These are phyloP conservation scores for Xylariaceae sp. DNA, from an alignment of 2,329 filamentous ascomycete genomes.

Conservation along the genomic window DNA sequence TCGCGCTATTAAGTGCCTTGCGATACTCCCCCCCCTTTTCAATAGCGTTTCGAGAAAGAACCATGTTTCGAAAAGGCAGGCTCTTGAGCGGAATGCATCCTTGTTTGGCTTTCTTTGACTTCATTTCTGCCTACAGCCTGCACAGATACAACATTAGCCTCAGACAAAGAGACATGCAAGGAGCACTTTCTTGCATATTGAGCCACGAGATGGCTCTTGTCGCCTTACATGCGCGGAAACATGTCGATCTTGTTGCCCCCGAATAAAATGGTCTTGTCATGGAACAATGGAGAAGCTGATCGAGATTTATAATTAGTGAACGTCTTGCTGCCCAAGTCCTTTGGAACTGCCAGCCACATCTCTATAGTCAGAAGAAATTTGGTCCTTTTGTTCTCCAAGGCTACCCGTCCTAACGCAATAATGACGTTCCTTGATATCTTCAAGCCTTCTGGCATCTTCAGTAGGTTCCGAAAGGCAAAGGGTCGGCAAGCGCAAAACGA, in stretches of 20 bases:
- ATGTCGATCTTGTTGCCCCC: neutral
- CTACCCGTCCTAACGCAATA: no score
- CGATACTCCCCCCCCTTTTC: neutral
- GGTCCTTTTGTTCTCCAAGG: no score
- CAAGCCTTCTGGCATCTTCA: no score
- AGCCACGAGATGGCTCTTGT: neutral
- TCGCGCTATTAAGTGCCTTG: constrained; percentile 4
- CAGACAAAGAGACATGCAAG: neutral
- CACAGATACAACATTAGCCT: neutral
- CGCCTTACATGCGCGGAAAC: neutral
- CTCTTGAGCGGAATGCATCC: constrained; percentile 1
- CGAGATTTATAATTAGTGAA: no score
- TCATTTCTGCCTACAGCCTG: neutral
- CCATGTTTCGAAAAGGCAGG: neutral
- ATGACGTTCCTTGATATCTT: no score
- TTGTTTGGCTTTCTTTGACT: constrained; percentile 13
- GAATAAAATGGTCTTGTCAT: neutral
- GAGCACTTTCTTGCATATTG: neutral
- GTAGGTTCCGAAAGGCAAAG: no score
- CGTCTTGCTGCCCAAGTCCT: no score
- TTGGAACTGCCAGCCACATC: no score
- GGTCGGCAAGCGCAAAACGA: no score
- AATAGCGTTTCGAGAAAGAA: constrained; percentile 11
- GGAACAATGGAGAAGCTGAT: neutral
- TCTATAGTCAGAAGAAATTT: no score